Evolutionary conservation across 176 grass and related monocot genomes (phyloP).

Genomic region (Oryza meyeriana): DNA sequence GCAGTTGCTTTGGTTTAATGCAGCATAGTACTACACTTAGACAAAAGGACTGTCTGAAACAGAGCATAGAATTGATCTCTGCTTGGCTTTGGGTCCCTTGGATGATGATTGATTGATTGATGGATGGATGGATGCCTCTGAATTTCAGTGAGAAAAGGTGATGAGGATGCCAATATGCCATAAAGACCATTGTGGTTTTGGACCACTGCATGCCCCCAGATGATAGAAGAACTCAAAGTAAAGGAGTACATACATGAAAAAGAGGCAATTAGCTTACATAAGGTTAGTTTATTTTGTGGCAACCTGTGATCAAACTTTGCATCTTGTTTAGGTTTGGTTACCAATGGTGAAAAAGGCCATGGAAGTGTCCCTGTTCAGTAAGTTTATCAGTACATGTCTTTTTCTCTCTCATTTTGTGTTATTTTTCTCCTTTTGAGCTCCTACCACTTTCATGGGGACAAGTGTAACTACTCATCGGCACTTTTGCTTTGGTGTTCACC

Average conservation of each 20-base stretch:
- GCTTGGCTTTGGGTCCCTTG: neutral
- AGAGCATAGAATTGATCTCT: neutral
- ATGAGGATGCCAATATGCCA: neutral
- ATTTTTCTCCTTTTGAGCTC: neutral
- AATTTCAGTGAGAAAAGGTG: neutral
- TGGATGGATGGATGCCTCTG: neutral
- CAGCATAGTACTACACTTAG: neutral
- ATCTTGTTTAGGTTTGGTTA: neutral
- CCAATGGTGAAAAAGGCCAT: neutral
- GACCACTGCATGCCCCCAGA: neutral
- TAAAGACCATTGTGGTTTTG: neutral
- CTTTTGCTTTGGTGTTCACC: neutral
- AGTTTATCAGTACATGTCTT: neutral
- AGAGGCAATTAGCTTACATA: neutral
- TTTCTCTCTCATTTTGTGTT: neutral
- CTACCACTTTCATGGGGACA: conserved; percentile 26
- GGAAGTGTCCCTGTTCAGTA: neutral
- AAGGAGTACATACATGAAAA: neutral
- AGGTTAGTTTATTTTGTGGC: conserved; percentile 3
- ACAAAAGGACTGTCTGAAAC: neutral
- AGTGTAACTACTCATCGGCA: neutral
- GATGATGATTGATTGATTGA: neutral
- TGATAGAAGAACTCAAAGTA: neutral
- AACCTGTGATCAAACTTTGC: neutral
- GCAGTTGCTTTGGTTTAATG: neutral